phyloP scores from a whole-genome alignment of 371 early-diverging fungal genomes.

The Apophysomyces trapeziformis region DNA sequence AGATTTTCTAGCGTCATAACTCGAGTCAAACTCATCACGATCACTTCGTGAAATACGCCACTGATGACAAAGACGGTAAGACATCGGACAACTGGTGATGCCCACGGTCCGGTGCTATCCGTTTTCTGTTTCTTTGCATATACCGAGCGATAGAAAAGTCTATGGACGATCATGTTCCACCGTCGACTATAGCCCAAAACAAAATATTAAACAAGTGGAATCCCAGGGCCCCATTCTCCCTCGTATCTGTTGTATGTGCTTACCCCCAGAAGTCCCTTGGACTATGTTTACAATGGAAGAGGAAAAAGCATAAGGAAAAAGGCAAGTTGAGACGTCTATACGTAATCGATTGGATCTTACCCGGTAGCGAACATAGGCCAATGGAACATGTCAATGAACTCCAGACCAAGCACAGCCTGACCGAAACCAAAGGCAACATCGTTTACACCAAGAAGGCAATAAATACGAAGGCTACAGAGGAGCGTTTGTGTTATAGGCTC shows the following conservation, averaged over 20 bases:
- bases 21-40: slow-evolving; percentile 39
- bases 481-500: slow-evolving; percentile 24
- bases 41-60: slow-evolving; percentile 42
- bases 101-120: background rate
- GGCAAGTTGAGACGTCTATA: background rate
- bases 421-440: slow-evolving; percentile 31
- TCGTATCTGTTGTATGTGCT: background rate
- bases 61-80: slow-evolving; percentile 37
- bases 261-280: slow-evolving; percentile 53
- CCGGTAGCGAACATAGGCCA: slow-evolving; percentile 36
- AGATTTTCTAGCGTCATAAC: slow-evolving; percentile 42
- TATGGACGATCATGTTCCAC: slow-evolving; percentile 43
- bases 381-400: slow-evolving; percentile 30
- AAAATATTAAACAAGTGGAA: too few relatives aligned
- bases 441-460: slow-evolving; percentile 28
- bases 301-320: background rate
- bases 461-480: slow-evolving; percentile 31
- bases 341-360: slow-evolving; percentile 12
- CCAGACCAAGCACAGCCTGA: slow-evolving; percentile 27
- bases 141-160: slow-evolving; percentile 27
- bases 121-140: slow-evolving; percentile 17
- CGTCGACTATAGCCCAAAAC: slow-evolving; percentile 28
- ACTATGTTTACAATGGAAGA: slow-evolving; percentile 16
- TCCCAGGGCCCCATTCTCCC: too few relatives aligned
- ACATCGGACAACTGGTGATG: slow-evolving; percentile 19